Evolutionary conservation across 768 basidiomycete genomes (phyloP), one percentile per base, ranked within the genome.

Genomic region (Mycena kentingensis): DNA sequence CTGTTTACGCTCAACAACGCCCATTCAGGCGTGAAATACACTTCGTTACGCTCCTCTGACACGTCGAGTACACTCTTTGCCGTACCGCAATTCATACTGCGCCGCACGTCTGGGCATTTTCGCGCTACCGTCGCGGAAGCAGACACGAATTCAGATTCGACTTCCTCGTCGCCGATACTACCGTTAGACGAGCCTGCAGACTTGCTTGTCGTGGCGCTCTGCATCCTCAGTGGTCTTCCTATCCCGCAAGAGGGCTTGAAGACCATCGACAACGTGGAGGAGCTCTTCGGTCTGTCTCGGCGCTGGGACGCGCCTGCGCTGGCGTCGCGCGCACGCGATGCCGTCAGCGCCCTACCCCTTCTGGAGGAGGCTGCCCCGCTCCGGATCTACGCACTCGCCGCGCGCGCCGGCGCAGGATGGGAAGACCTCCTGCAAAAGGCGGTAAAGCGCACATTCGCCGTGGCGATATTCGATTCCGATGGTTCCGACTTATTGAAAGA

Each of bases 1-100:
- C 48, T 51, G 18, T 60, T 56, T 51, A 11, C 5, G 24, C 64
- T 47, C 29, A 69, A 74, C 39, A 69, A 56, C 8, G 67, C 69
- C 8, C 72, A 73, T 24, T 8, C 19, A 5, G n/a, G 6, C 19
- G 21, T 42, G 5, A 24, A 10, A 7, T n/a, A 42, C 26, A 77
- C 65, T 21, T 67, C 62, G 36, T 66, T 65, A 49, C 76, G 73
- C 46, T 74, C 67, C 4, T 63, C 60, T 22, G 77, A 60, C 2
- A 42, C 18, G 7, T 24, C 41, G 19, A 72, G 66, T 16, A 73
- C 72, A 29, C 77, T 72, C 21, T 66, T 66, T 15, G 61, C 60
- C 11, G 65, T 74, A 6, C 75, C 74, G 10, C 72, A 63, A 21
- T 61, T 61, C 16, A 70, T 69, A 5, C 52, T 57, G 10, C 54